These are phyloP conservation scores for Psilocybe azurescens DNA, from an alignment of 768 basidiomycete species.

Conservation along the genomic window DNA sequence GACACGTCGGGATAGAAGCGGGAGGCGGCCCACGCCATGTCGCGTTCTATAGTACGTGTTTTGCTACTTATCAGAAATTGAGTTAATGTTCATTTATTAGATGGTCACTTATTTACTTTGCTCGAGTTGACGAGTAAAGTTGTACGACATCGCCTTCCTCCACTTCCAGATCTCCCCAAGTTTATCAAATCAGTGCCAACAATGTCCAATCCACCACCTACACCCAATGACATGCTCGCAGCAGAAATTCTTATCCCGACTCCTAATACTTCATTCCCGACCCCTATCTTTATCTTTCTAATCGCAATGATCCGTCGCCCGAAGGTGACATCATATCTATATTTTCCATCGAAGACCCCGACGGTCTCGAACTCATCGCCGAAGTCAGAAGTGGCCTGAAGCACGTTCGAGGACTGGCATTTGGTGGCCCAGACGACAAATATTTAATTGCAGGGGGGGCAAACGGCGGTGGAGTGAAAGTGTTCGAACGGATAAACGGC, in stretches of 20 bases:
- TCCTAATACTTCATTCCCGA: constrained; percentile 55
- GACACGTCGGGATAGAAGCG: constrained; percentile 49
- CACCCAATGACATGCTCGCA: constrained; percentile 59
- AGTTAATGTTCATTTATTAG: constrained; percentile 37
- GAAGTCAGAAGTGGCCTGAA: constrained; percentile 74
- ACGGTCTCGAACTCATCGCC: constrained; percentile 51
- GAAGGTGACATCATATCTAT: constrained; percentile 78
- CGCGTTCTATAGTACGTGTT: constrained; percentile 58
- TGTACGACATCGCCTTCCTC: constrained; percentile 56
- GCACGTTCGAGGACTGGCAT: constrained; percentile 71
- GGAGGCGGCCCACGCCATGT: constrained; percentile 80
- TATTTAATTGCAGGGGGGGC: constrained; percentile 72
- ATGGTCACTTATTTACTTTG: constrained; percentile 66
- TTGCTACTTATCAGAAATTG: background rate
- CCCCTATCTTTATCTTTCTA: constrained; percentile 73
- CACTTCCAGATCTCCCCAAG: constrained; percentile 44
- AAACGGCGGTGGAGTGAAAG: constrained; percentile 67
- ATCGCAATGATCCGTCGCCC: constrained; percentile 72
- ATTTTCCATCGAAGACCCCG: constrained; percentile 56
- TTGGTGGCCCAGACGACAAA: constrained; percentile 64
- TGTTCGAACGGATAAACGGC: constrained; percentile 69
- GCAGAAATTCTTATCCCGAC: constrained; percentile 72
- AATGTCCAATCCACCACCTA: constrained; percentile 48
- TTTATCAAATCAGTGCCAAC: constrained; percentile 53
- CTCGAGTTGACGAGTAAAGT: constrained; percentile 69